Evolutionary conservation across 2,329 filamentous ascomycete genomes (phyloP), one percentile per base, ranked within the genome.

Genomic region (Epichloe glyceriae): DNA sequence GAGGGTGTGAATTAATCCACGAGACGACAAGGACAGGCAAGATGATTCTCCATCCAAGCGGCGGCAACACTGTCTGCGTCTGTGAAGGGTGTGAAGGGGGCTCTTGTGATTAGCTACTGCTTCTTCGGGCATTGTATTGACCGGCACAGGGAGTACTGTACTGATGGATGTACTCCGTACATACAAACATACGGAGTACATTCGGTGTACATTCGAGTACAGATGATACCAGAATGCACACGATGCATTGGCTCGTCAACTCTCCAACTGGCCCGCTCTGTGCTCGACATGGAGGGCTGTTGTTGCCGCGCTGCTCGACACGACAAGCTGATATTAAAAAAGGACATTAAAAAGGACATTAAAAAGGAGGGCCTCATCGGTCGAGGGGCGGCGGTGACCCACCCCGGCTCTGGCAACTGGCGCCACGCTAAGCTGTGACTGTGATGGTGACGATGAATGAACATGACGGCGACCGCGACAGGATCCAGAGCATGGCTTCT

Each of bases 311-410:
- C 7, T 20, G 39, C 11, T 41, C 19, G 39, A 41, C 39, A 12
- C 12, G 19, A 19, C 11, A n/a, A 26, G 35, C 43, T n/a, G 39
- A 41, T 33, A 26, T 39, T 22, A 50, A 41, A 42, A 26, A 26
- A n/a, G n/a, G n/a, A n/a, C n/a, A 26, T 39, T 22, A 50, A 41
- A 42, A 26, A 26, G 6, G 22, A 26, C 22, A 26, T 39, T 22
- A 50, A 46, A 42, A 35, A 45, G n/a, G 46, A 41, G 40, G 50
- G 41, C 19, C 41, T 47, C 48, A 30, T 48, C 38, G 44, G 51
- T 42, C 39, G 40, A 50, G 39, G 35, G 45, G 26, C 22, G 34
- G 39, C 41, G 43, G 38, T 30, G 43, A 35, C 46, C 35, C 35
- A 38, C 26, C 26, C 34, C 39, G 44, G 33, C 30, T 46, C 44